These are phyloP conservation scores for Candida dendrica DNA, from an alignment of 805 yeast species.

Conservation along the genomic window DNA sequence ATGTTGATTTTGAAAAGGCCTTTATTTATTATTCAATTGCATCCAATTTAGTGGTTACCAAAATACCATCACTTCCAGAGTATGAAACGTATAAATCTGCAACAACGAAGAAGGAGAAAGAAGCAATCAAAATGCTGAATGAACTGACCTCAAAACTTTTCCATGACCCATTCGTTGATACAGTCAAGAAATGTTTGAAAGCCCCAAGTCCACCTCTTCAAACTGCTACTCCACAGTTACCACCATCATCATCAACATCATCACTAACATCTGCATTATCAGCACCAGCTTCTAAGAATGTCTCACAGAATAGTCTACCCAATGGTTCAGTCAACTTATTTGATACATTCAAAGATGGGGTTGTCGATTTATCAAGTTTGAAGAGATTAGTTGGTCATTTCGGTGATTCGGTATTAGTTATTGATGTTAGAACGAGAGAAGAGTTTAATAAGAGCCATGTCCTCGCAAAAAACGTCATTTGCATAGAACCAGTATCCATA, in stretches of 20 bases:
- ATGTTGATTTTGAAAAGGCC: slow-evolving; percentile 10
- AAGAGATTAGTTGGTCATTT: slow-evolving; percentile 8
- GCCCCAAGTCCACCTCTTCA: background rate
- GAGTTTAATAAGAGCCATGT: slow-evolving; percentile 63
- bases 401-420: slow-evolving; percentile 36
- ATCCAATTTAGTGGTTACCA: background rate
- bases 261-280: background rate
- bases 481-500: slow-evolving; percentile 68
- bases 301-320: slow-evolving; percentile 4
- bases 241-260: background rate
- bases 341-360: slow-evolving; percentile 2
- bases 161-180: slow-evolving; percentile 1
- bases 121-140: background rate
- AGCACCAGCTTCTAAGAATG: background rate
- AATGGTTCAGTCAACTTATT: background rate
- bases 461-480: slow-evolving; percentile 47
- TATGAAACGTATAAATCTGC: background rate
- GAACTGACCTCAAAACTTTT: background rate
- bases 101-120: background rate
- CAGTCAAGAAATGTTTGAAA: slow-evolving; percentile 2
- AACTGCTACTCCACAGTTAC: background rate
- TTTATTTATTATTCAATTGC: slow-evolving; percentile 9
- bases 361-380: slow-evolving; percentile 8
- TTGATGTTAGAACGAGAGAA: slow-evolving; percentile 62
- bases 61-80: slow-evolving; percentile 6